Conservation (phyloP, 2,329 filamentous ascomycete genomes). For the Sclerotinia minor region DNA sequence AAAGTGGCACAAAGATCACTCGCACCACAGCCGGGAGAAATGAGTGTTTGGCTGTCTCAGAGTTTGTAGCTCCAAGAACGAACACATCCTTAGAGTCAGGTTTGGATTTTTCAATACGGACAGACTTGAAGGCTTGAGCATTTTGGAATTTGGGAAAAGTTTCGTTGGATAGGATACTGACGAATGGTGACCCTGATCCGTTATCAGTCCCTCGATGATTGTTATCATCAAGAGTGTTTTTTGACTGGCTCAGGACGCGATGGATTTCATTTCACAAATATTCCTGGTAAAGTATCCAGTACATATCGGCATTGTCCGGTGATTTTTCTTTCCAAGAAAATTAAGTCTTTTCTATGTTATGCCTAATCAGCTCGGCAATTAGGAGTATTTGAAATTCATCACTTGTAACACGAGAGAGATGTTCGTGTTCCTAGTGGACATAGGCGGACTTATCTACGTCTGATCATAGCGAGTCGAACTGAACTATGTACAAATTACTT, state of each 20-base stretch:
- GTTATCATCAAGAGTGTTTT: background rate
- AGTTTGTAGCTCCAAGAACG: background rate
- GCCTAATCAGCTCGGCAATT: background rate
- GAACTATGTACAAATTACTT: background rate
- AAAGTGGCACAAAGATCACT: conserved; percentile 22
- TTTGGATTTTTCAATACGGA: background rate
- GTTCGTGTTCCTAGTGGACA: conserved; percentile 8
- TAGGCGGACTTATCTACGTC: conserved; percentile 1
- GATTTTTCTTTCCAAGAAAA: background rate
- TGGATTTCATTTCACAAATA: conserved; percentile 2
- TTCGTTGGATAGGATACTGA: background rate
- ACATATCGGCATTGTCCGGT: background rate
- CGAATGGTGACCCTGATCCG: conserved; percentile 10
- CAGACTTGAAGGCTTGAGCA: background rate
- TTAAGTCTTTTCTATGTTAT: background rate
- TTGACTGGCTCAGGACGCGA: conserved; percentile 9
- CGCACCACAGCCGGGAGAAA: conserved; percentile 23
- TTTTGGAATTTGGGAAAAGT: background rate
- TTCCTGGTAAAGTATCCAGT: conserved; percentile 15
- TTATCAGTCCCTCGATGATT: conserved; percentile 1
- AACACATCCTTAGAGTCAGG: conserved; percentile 10
- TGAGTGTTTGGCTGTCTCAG: conserved; percentile 23
- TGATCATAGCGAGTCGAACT: background rate
- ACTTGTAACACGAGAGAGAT: conserved; percentile 17
- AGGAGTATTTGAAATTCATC: conserved; percentile 10